Evolutionary conservation across 2,329 filamentous ascomycete genomes (phyloP), one percentile per base, ranked within the genome.

Genomic region (Coleophoma cylindrospora): DNA sequence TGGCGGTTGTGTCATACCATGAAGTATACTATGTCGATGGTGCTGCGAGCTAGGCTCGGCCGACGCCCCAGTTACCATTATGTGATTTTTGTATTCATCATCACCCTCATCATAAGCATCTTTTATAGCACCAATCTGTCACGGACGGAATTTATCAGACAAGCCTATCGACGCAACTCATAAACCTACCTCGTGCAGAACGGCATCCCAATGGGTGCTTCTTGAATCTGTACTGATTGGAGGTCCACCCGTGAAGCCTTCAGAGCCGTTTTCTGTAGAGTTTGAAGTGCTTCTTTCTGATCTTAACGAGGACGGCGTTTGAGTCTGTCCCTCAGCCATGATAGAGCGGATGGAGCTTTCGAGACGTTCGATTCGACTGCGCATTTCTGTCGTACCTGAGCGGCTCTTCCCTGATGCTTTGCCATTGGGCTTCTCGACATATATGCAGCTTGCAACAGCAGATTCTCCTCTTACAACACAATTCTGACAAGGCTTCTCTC

Each of bases 141-240:
- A 27, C 27, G 27, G 27, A 27, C 27, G 27, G 9, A 27, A 27
- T 7, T 9, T 38, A 17, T 38, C 15, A 38, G 36, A 14, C 36
- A 38, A 9, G 36, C 36, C 15, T 13, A n/a, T 38, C 15, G 11
- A 17, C 36, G 14, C 13, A n/a, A 17, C 13, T 38, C 15, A n/a
- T 17, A 13, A 7, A 47, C 75, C 70, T 56, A 80, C 77, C 65
- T 82, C 77, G 57, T 81, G 76, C 12, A 81, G 61, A 62, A 82
- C 79, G 3, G 77, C 76, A 71, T 80, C 75, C 54, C 78, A 80
- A 53, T 82, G 77, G 40, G 78, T 81, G 11, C 76, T 76, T 4
- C 78, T 52, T n/a, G 54, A 50, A 49, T 55, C 57, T 40, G 47
- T 43, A 40, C 37, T 53, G 15, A 57, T 50, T 19, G 40, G 52